Conservation (phyloP, 2,329 filamentous ascomycete species). For the Aspergillus viridinutans region DNA sequence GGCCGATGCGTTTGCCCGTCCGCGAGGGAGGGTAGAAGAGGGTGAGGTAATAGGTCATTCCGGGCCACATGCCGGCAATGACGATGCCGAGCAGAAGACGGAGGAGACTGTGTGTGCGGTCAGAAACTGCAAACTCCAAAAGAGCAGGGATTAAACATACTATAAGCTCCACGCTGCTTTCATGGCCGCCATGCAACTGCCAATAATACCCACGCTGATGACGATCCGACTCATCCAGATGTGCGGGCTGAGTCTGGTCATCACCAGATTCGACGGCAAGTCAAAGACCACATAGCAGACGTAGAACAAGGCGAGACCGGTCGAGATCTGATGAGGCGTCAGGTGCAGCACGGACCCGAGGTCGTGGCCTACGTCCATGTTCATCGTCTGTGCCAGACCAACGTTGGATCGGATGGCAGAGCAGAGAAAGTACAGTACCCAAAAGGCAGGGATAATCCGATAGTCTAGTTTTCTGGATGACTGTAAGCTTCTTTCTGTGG, state of each 20-base stretch:
- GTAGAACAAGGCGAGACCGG: slow-evolving; percentile 82
- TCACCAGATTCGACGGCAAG: slow-evolving; percentile 80
- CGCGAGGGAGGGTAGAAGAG: slow-evolving; percentile 85
- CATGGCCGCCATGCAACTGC: slow-evolving; percentile 77
- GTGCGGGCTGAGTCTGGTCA: slow-evolving; percentile 78
- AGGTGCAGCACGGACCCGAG: slow-evolving; percentile 68
- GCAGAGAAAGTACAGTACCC: slow-evolving; percentile 86
- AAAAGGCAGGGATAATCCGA: slow-evolving; percentile 70
- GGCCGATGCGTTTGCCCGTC: slow-evolving; percentile 81
- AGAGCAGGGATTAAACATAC: slow-evolving; percentile 39
- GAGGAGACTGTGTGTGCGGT: slow-evolving; percentile 50
- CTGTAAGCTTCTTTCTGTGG: neutral
- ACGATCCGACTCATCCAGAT: slow-evolving; percentile 93
- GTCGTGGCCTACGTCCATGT: slow-evolving; percentile 64
- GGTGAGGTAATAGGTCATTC: slow-evolving; percentile 89
- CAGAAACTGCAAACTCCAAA: neutral
- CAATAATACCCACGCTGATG: slow-evolving; percentile 78
- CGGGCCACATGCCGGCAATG: slow-evolving; percentile 91
- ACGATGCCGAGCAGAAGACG: slow-evolving; percentile 81
- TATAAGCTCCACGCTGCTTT: slow-evolving; percentile 80
- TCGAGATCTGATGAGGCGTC: slow-evolving; percentile 72
- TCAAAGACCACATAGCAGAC: slow-evolving; percentile 90
- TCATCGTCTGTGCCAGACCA: slow-evolving; percentile 94
- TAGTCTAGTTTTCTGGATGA: slow-evolving; percentile 51
- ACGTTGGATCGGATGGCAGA: slow-evolving; percentile 90